These are phyloP conservation scores for Conoideocrella luteorostrata DNA, from an alignment of 2,329 filamentous ascomycete genomes.

Conservation along the genomic window DNA sequence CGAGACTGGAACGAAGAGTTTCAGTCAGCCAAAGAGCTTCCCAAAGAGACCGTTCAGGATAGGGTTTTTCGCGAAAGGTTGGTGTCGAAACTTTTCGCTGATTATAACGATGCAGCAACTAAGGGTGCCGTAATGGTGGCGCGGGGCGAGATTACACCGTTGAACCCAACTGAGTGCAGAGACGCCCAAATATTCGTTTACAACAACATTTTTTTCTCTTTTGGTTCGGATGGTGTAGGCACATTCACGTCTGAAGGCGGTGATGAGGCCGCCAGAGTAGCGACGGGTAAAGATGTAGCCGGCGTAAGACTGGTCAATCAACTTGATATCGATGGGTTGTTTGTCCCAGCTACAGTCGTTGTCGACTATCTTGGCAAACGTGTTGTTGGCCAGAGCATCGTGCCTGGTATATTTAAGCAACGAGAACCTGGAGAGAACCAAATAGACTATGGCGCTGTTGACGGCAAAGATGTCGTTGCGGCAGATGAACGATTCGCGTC, in stretches of 20 bases:
- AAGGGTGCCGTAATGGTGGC: constrained; percentile 89
- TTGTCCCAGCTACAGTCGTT: constrained; percentile 92
- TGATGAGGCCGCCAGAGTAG: constrained; percentile 90
- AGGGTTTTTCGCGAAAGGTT: constrained; percentile 91
- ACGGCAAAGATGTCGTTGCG: constrained; percentile 92
- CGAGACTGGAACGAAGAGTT: constrained; percentile 99
- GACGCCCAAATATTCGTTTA: constrained; percentile 99
- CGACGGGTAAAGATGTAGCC: constrained; percentile 92
- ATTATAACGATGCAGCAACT: constrained; percentile 93
- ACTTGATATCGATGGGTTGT: constrained; percentile 88
- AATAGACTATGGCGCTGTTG: constrained; percentile 96
- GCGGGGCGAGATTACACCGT: constrained; percentile 80
- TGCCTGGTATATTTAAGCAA: constrained; percentile 98
- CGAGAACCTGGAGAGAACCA: constrained; percentile 95
- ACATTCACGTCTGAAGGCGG: constrained; percentile 96
- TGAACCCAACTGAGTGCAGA: constrained; percentile 87
- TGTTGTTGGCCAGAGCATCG: constrained; percentile 94
- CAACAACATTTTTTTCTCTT: constrained; percentile 99
- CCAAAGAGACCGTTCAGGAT: constrained; percentile 89
- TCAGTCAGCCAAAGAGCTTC: constrained; percentile 90
- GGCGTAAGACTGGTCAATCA: constrained; percentile 95
- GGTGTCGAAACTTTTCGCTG: constrained; percentile 91
- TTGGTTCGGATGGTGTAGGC: constrained; percentile 92
- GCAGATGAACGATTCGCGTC: constrained; percentile 79
- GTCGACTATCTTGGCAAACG: constrained; percentile 97